Conservation (phyloP, 805 yeast species). For the Teunomyces atbi region DNA sequence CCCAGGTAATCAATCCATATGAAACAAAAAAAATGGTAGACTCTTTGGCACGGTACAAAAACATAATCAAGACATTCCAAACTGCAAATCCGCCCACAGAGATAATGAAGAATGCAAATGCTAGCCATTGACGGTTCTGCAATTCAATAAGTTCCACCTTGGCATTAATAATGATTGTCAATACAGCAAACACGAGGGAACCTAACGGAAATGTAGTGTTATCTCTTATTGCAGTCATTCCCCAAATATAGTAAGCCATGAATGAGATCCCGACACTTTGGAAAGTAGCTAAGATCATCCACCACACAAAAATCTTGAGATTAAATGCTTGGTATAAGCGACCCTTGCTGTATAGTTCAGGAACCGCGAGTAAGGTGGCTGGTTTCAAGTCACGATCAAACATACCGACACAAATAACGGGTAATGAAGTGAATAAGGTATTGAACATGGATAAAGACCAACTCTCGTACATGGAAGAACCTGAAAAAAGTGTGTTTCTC, state of each 20-base stretch:
- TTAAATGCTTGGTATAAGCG: constrained; percentile 73
- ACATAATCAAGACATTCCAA: constrained; percentile 80
- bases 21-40: constrained; percentile 67
- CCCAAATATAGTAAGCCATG: constrained; percentile 66
- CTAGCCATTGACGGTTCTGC: constrained; percentile 67
- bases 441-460: constrained; percentile 98
- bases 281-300: constrained; percentile 76
- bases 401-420: constrained; percentile 92
- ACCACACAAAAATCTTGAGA: constrained; percentile 61
- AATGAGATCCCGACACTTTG: constrained; percentile 75
- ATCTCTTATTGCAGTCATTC: constrained; percentile 62
- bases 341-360: constrained; percentile 82
- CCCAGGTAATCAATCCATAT: constrained; percentile 72
- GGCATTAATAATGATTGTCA: constrained; percentile 69
- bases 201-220: constrained; percentile 84
- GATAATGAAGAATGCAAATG: constrained; percentile 60
- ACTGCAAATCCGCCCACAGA: constrained; percentile 82
- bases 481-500: constrained; percentile 82
- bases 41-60: constrained; percentile 53
- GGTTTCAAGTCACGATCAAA: constrained; percentile 89
- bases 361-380: constrained; percentile 84
- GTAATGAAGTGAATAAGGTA: constrained; percentile 89
- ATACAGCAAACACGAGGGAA: constrained; percentile 66
- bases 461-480: constrained; percentile 88
- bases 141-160: constrained; percentile 82